phyloP scores from a whole-genome alignment of 345 rosid genomes.

The Ceriops zippeliana region DNA sequence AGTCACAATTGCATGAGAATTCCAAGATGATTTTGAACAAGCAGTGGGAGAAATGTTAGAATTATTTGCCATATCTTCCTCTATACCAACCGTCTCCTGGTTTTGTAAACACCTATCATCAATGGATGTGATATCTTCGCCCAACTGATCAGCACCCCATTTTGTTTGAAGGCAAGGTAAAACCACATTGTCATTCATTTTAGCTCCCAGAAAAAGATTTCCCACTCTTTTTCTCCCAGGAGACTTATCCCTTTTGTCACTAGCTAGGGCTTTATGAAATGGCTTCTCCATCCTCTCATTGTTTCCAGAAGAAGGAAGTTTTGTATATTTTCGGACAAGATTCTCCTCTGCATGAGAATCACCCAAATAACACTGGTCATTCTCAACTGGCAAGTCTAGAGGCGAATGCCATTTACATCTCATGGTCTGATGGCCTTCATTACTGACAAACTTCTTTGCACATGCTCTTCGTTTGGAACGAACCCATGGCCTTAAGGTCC shows the following conservation, averaged over 20 bases:
- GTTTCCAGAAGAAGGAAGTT: conserved; percentile 33
- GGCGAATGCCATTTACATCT: conserved; percentile 44
- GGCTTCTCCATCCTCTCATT: conserved; percentile 31
- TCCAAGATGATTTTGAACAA: conserved; percentile 17
- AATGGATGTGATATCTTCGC: conserved; percentile 21
- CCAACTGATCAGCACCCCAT: conserved; percentile 21
- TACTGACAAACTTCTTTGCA: conserved; percentile 43
- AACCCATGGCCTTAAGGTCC: conserved; percentile 55
- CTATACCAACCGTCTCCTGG: conserved; percentile 30
- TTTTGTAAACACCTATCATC: conserved; percentile 25
- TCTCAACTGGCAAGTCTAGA: conserved; percentile 43
- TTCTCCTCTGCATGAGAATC: conserved; percentile 36
- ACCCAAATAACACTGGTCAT: conserved; percentile 36
- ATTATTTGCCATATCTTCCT: conserved; percentile 13
- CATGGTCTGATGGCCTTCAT: conserved; percentile 35
- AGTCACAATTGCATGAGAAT: conserved; percentile 22
- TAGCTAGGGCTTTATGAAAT: conserved; percentile 20
- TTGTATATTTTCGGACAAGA: conserved; percentile 31
- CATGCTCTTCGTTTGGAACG: conserved; percentile 56
- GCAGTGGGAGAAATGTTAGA: conserved; percentile 24
- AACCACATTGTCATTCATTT: conserved; percentile 19
- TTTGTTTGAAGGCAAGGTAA: conserved; percentile 26
- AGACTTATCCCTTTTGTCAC: conserved; percentile 33
- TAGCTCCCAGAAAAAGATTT: conserved; percentile 28
- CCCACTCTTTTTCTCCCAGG: conserved; percentile 40